These are phyloP conservation scores for Fraxinus americana DNA, from an alignment of 257 asterid genomes.

Conservation along the genomic window DNA sequence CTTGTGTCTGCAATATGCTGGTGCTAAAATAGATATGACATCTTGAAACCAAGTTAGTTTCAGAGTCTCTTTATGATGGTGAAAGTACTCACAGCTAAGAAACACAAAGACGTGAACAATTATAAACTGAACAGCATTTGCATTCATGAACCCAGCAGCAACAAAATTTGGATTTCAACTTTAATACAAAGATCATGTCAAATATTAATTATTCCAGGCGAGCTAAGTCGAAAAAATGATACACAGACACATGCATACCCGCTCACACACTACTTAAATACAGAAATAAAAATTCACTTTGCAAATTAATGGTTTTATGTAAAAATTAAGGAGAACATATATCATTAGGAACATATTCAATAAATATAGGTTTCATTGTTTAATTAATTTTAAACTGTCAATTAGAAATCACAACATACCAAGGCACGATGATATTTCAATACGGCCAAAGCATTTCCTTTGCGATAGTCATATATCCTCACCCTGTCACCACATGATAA, in stretches of 20 bases:
- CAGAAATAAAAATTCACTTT: background rate
- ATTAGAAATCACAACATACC: constrained; percentile 22
- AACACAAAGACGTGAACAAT: background rate
- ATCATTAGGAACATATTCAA: background rate
- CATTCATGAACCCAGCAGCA: background rate
- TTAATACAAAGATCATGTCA: background rate
- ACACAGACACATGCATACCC: background rate
- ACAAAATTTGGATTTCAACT: background rate
- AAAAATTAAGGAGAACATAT: background rate
- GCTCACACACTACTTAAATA: background rate
- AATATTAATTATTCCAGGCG: background rate
- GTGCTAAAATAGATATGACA: background rate
- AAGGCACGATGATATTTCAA: constrained; percentile 76
- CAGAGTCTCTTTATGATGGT: background rate
- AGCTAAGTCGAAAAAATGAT: background rate
- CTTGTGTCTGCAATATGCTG: background rate
- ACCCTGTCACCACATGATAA: constrained; percentile 41
- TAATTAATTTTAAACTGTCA: background rate
- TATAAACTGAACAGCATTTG: background rate
- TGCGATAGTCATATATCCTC: constrained; percentile 78
- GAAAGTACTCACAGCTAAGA: background rate
- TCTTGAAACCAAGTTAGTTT: background rate
- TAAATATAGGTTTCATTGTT: background rate
- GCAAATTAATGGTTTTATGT: background rate
- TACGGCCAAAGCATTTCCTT: constrained; percentile 84